phyloP scores from a whole-genome alignment of 2,329 filamentous ascomycete species.

The Xylaria sp. region DNA sequence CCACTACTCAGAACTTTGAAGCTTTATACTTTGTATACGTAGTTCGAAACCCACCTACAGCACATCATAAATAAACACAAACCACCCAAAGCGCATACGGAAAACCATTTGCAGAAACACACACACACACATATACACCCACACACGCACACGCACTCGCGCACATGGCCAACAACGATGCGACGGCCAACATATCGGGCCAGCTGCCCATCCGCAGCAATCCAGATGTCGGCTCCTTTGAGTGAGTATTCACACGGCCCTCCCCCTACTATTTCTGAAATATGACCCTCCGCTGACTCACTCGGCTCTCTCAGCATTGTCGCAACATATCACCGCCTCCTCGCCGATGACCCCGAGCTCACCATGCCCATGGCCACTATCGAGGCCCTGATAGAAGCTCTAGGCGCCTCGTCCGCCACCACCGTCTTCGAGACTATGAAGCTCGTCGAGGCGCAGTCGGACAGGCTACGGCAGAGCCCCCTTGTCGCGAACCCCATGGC shows the following conservation, averaged over 20 bases:
- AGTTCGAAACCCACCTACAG: background rate
- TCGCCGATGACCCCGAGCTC: constrained; percentile 77
- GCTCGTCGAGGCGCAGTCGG: constrained; percentile 80
- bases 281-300: constrained; percentile 2
- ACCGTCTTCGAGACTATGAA: constrained; percentile 96
- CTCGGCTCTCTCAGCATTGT: constrained; percentile 59
- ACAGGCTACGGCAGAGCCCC: constrained; percentile 71
- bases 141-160: background rate
- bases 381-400: constrained; percentile 86
- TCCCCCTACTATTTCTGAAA: background rate
- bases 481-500: constrained; percentile 89
- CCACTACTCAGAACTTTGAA: background rate
- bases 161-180: constrained; percentile 39
- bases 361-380: constrained; percentile 97
- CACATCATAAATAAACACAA: background rate
- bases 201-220: constrained; percentile 45
- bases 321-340: constrained; percentile 63
- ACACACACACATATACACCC: background rate
- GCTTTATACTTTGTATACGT: background rate
- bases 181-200: constrained; percentile 28
- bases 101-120: background rate
- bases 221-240: constrained; percentile 46
- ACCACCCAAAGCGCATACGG: background rate
- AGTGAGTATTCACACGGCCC: constrained; percentile 36
- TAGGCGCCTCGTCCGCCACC: constrained; percentile 79